These are phyloP conservation scores for Ochetophila trinervis DNA, from an alignment of 306 rosid genomes.

Conservation along the genomic window DNA sequence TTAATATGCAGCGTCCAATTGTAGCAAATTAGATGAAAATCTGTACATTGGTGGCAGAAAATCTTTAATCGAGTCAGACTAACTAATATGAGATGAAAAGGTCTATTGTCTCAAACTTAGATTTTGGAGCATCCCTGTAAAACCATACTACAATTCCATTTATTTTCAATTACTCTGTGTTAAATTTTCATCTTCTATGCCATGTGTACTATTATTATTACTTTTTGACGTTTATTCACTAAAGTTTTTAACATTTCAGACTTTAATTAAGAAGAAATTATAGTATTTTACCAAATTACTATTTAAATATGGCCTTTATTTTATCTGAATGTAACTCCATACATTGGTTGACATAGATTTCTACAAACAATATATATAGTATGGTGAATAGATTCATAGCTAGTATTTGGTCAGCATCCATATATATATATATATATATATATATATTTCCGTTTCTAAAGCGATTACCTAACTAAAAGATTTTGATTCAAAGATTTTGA, in stretches of 20 bases:
- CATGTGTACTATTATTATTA: too few species aligned
- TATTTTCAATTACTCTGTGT: too few species aligned
- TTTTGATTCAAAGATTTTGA: slow-evolving; percentile 70
- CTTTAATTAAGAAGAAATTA: not conserved
- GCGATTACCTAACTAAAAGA: slow-evolving; percentile 28
- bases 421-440: too few species aligned
- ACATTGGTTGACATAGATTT: too few species aligned
- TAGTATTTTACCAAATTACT: not conserved
- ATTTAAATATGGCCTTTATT: not conserved
- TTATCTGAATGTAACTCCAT: not conserved
- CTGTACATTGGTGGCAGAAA: too few species aligned
- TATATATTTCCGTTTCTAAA: slow-evolving; percentile 19
- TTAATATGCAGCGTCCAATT: too few species aligned
- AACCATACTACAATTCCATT: not conserved
- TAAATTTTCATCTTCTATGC: not conserved
- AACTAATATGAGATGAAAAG: not conserved
- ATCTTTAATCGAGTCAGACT: too few species aligned
- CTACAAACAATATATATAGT: not conserved
- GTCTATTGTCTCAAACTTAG: too few species aligned
- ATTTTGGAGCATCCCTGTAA: too few species aligned
- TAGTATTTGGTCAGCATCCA: slow-evolving; percentile 7
- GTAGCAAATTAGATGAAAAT: too few species aligned
- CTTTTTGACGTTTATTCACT: too few species aligned
- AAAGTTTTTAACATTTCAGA: too few species aligned
- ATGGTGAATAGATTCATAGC: not conserved